phyloP scores from a whole-genome alignment of 2,329 filamentous ascomycete species.

The Coniella lustricola region DNA sequence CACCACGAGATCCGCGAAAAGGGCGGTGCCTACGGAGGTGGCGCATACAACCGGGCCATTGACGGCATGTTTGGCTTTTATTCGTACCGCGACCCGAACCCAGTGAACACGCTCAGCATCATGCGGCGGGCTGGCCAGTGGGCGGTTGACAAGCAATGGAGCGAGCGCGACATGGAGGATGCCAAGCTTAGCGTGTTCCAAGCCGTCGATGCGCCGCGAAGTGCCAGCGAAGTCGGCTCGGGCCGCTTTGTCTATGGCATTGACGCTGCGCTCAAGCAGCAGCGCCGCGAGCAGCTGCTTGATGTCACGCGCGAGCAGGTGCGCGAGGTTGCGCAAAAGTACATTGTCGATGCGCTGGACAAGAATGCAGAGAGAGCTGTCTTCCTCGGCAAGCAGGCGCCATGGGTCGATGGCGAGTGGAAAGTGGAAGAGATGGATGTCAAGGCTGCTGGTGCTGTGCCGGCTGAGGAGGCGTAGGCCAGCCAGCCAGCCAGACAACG shows the following conservation, averaged over 20 bases:
- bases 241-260: constrained; percentile 77
- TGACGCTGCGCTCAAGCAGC: constrained; percentile 83
- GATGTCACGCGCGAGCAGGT: constrained; percentile 81
- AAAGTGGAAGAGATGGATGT: constrained; percentile 68
- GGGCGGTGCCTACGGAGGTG: constrained; percentile 90
- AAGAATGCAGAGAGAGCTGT: constrained; percentile 56
- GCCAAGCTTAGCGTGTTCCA: constrained; percentile 96
- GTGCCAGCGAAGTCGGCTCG: constrained; percentile 85
- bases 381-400: constrained; percentile 76
- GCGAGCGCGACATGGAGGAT: constrained; percentile 80
- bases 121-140: constrained; percentile 78
- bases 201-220: constrained; percentile 76
- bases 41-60: constrained; percentile 72
- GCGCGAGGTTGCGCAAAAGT: constrained; percentile 71
- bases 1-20: constrained; percentile 98
- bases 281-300: constrained; percentile 72
- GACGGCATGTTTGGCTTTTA: constrained; percentile 91
- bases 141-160: constrained; percentile 77
- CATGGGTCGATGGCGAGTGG: constrained; percentile 72
- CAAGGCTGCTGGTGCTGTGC: constrained; percentile 22
- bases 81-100: constrained; percentile 89
- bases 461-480: too few relatives aligned
- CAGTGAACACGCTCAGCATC: constrained; percentile 76
- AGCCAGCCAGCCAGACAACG: too few relatives aligned
- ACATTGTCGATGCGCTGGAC: constrained; percentile 62